Evolutionary conservation across 2,329 filamentous ascomycete species (phyloP).

Genomic region (Paecilomyces sp.): DNA sequence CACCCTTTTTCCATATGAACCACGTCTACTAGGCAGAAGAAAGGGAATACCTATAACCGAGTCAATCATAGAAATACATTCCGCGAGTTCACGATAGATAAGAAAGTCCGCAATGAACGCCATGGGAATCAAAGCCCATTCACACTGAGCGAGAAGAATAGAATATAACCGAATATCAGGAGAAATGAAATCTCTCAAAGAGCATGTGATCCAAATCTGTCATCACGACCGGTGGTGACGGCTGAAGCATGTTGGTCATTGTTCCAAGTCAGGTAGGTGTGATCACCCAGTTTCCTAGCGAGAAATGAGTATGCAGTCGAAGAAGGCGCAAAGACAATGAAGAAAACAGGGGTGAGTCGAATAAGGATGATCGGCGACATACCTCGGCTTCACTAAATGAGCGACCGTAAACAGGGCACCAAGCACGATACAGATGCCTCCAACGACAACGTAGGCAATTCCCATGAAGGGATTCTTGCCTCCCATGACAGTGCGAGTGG

Average conservation of each 20-base stretch:
- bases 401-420: slow-evolving; percentile 83
- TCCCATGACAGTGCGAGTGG: slow-evolving; percentile 85
- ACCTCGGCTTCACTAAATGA: slow-evolving; percentile 87
- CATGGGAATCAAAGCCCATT: background rate
- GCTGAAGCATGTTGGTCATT: slow-evolving; percentile 56
- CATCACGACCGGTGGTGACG: slow-evolving; percentile 50
- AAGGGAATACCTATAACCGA: background rate
- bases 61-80: background rate
- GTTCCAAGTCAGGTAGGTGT: slow-evolving; percentile 97
- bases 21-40: background rate
- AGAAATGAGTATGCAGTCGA: slow-evolving; percentile 2
- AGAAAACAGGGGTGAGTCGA: background rate
- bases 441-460: slow-evolving; percentile 91
- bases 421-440: slow-evolving; percentile 83
- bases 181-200: slow-evolving; percentile 7
- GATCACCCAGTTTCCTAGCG: slow-evolving; percentile 85
- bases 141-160: background rate
- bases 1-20: background rate
- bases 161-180: slow-evolving; percentile 1
- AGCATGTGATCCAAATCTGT: slow-evolving; percentile 29
- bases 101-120: background rate
- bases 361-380: slow-evolving; percentile 23
- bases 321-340: background rate
- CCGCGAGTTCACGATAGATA: background rate
- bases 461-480: slow-evolving; percentile 93